phyloP scores from a whole-genome alignment of 2,329 filamentous ascomycete species.

The Diaporthe sp. region DNA sequence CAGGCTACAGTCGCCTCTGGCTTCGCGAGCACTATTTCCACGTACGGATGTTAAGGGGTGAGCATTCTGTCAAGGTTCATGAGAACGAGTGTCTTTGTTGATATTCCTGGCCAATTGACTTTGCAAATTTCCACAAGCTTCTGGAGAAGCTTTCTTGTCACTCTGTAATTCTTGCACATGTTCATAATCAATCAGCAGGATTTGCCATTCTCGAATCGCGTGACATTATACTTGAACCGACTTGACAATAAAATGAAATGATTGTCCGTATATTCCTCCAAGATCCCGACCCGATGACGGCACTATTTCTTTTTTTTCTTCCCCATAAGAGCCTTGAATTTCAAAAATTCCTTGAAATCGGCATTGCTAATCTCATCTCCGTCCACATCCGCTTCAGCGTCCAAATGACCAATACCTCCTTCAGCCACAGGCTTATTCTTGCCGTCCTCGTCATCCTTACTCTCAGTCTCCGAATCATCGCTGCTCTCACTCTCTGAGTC shows the following conservation, averaged over 20 bases:
- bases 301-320: not conserved
- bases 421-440: not conserved
- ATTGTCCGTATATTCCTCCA: too few relatives aligned
- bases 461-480: conserved; percentile 10
- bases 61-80: not conserved
- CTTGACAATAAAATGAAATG: not conserved
- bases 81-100: not conserved
- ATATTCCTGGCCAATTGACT: too few relatives aligned
- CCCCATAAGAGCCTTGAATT: not conserved
- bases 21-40: not conserved
- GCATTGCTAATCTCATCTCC: conserved; percentile 13
- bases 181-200: not conserved
- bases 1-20: conserved; percentile 17
- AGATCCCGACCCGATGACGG: too few relatives aligned
- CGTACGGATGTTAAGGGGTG: not conserved
- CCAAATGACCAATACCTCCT: not conserved
- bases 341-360: not conserved
- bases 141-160: not conserved
- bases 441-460: not conserved
- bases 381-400: not conserved
- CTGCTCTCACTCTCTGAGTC: conserved; percentile 14
- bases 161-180: not conserved
- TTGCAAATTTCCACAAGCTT: not conserved
- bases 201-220: not conserved
- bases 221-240: not conserved